Evolutionary conservation across 2,329 filamentous ascomycete genomes (phyloP).

Genomic region (Monosporascus sp.): DNA sequence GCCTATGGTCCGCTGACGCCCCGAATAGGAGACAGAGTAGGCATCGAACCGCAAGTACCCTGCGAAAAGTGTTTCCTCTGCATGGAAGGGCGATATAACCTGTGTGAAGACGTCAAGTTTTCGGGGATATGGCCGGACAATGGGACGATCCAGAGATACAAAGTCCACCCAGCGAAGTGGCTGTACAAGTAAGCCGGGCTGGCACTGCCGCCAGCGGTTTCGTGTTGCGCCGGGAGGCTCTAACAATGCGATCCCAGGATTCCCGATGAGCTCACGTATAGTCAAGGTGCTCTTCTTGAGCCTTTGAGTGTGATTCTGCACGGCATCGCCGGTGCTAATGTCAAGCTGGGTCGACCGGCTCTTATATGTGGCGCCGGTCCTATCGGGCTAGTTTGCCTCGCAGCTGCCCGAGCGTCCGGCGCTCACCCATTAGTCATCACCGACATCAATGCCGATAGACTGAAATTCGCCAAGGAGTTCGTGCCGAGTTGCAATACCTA

Average conservation of each 20-base stretch:
- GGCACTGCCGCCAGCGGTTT: not conserved
- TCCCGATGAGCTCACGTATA: conserved; percentile 49
- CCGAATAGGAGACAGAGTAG: conserved; percentile 54
- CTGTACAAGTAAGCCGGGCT: conserved; percentile 38
- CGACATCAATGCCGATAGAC: conserved; percentile 50
- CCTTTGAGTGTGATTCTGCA: conserved; percentile 59
- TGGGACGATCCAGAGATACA: conserved; percentile 57
- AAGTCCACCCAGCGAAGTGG: conserved; percentile 56
- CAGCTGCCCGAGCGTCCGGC: conserved; percentile 54
- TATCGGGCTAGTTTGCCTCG: conserved; percentile 54
- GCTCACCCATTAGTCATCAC: conserved; percentile 60
- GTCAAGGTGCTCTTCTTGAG: conserved; percentile 58
- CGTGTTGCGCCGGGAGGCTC: not conserved
- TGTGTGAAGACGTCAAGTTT: conserved; percentile 58
- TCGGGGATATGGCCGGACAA: conserved; percentile 55
- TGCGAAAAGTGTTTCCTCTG: conserved; percentile 58
- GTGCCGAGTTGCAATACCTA: conserved; percentile 51
- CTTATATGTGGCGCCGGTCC: conserved; percentile 59
- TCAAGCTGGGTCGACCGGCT: conserved; percentile 49
- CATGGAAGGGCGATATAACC: conserved; percentile 54
- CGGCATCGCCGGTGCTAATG: conserved; percentile 47
- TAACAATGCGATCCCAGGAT: conserved; percentile 23
- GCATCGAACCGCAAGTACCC: conserved; percentile 60
- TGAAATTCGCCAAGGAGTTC: conserved; percentile 53
- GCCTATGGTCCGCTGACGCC: not conserved